These are phyloP conservation scores for Picea sitchensis DNA, from an alignment of 75 land plant genomes.

Conservation along the genomic window DNA sequence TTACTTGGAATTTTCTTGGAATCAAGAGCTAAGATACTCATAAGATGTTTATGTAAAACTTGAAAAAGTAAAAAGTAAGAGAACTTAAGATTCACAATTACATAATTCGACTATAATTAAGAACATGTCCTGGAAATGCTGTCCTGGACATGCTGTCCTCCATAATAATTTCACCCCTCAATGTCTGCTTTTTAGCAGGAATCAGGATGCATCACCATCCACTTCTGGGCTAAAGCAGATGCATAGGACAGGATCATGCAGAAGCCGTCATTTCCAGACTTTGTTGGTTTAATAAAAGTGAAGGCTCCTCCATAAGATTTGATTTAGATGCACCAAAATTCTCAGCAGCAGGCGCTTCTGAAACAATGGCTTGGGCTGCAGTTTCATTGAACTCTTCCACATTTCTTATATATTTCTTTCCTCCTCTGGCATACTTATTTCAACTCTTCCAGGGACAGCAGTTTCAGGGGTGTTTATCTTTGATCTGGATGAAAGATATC, in stretches of 20 bases:
- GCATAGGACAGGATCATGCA: neutral
- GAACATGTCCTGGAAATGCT: neutral
- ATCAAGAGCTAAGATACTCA: neutral
- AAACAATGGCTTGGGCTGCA: neutral
- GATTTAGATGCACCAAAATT: conserved; percentile 1
- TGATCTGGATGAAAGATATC: conserved; percentile 21
- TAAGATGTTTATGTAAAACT: neutral
- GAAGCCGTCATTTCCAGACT: neutral
- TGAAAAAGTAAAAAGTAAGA: neutral
- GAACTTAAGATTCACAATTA: neutral
- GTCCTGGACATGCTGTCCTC: neutral
- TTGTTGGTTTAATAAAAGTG: neutral
- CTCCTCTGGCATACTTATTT: neutral
- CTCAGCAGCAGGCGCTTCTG: neutral
- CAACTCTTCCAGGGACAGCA: neutral
- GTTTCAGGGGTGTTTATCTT: neutral
- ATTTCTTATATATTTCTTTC: conserved; percentile 5
- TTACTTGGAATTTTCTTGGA: neutral
- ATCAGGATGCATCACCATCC: neutral
- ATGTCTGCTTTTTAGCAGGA: neutral
- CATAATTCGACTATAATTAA: neutral
- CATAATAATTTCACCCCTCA: neutral
- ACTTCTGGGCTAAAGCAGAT: neutral
- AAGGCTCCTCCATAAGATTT: neutral
- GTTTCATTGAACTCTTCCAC: neutral